Evolutionary conservation across 345 rosid genomes (phyloP).

Genomic region (rapeseed (Brassica napus)): DNA sequence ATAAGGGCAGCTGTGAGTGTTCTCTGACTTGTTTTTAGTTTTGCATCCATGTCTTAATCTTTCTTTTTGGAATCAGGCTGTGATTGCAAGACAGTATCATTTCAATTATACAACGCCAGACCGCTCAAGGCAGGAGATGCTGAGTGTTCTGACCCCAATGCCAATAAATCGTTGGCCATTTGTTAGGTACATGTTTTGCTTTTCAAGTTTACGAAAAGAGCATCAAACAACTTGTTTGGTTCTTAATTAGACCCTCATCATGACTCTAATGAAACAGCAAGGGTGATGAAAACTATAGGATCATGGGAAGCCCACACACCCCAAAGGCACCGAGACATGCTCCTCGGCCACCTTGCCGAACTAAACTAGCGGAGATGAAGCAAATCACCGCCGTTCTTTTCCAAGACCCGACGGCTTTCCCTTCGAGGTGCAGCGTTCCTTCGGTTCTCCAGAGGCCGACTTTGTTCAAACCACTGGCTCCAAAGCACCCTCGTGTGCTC

Average conservation of each 20-base stretch:
- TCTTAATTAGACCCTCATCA: neutral
- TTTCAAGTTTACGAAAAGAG: slow-evolving; percentile 2
- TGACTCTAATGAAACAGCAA: slow-evolving; percentile 46
- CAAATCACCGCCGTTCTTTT: slow-evolving; percentile 90
- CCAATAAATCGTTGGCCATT: slow-evolving; percentile 91
- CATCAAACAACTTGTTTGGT: slow-evolving; percentile 33
- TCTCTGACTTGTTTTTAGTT: slow-evolving; percentile 10
- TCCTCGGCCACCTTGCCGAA: slow-evolving; percentile 79
- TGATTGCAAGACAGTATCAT: slow-evolving; percentile 74
- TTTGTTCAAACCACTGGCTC: slow-evolving; percentile 56
- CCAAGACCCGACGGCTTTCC: slow-evolving; percentile 70
- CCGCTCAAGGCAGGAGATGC: slow-evolving; percentile 85
- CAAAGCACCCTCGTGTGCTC: slow-evolving; percentile 56
- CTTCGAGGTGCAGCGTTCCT: slow-evolving; percentile 75
- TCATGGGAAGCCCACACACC: slow-evolving; percentile 63
- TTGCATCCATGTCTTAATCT: slow-evolving; percentile 2
- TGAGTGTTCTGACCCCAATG: slow-evolving; percentile 68
- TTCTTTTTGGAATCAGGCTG: slow-evolving; percentile 49
- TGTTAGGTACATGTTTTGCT: slow-evolving; percentile 45
- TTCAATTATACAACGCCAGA: slow-evolving; percentile 94
- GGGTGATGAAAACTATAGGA: slow-evolving; percentile 56
- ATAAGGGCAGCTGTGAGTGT: slow-evolving; percentile 77
- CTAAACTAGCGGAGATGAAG: slow-evolving; percentile 70
- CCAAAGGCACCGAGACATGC: slow-evolving; percentile 94
- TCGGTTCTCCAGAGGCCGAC: slow-evolving; percentile 73